Evolutionary conservation across 768 basidiomycete genomes (phyloP).

Genomic region (Tylopilus vinaceipallidus): DNA sequence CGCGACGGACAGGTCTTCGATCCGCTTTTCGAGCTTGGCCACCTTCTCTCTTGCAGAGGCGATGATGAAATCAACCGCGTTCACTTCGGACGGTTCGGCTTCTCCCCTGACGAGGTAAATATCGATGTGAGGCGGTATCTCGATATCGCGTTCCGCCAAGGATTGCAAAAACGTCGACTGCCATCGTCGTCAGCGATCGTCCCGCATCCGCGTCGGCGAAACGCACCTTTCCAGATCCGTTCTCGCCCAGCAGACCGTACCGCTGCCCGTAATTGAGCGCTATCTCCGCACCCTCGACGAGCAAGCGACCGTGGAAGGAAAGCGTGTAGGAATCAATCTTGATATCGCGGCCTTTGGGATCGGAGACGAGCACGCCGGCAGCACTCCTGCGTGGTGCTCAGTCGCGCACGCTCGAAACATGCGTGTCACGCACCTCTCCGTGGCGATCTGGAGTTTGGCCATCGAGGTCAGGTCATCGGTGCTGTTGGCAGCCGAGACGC

Average conservation of each 20-base stretch:
- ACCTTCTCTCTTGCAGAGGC: constrained; percentile 91
- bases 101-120: constrained; percentile 97
- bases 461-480: constrained; percentile 79
- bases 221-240: constrained; percentile 96
- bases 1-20: constrained; percentile 89
- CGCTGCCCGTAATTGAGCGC: constrained; percentile 87
- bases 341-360: constrained; percentile 91
- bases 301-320: constrained; percentile 93
- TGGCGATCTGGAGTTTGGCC: constrained; percentile 87
- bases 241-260: constrained; percentile 95
- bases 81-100: constrained; percentile 91
- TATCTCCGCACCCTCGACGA: constrained; percentile 65
- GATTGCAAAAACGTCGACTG: constrained; percentile 97
- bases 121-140: constrained; percentile 93
- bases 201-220: constrained; percentile 9
- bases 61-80: constrained; percentile 97
- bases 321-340: constrained; percentile 95
- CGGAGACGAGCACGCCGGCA: constrained; percentile 89
- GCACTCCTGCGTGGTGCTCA: constrained; percentile 60
- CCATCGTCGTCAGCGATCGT: constrained; percentile 1
- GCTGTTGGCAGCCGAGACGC: constrained; percentile 74
- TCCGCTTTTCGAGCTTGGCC: constrained; percentile 86
- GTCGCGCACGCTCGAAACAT: not conserved
- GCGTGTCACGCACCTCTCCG: constrained; percentile 64
- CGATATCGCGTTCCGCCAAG: constrained; percentile 91